phyloP scores from a whole-genome alignment of 2,329 filamentous ascomycete species.

The Alternaria rosae region DNA sequence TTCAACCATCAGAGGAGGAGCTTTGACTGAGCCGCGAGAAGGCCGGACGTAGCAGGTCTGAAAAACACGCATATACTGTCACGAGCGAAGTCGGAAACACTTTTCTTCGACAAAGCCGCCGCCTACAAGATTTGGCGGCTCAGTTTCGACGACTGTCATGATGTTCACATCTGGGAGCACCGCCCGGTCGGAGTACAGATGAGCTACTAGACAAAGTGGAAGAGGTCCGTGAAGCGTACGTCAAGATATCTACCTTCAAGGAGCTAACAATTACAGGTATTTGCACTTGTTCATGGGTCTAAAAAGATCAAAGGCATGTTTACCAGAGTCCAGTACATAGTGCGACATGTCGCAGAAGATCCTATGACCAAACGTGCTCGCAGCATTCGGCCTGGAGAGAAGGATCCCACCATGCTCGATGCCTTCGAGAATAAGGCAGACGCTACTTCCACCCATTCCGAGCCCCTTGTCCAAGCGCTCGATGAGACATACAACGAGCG shows the following conservation, averaged over 20 bases:
- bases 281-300: slow-evolving; percentile 51
- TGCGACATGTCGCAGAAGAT: slow-evolving; percentile 50
- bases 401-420: slow-evolving; percentile 46
- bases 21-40: slow-evolving; percentile 52
- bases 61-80: slow-evolving; percentile 50
- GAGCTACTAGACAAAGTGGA: slow-evolving; percentile 43
- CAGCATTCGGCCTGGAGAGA: slow-evolving; percentile 49
- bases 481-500: slow-evolving; percentile 23
- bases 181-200: slow-evolving; percentile 42
- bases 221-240: slow-evolving; percentile 28
- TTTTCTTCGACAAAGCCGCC: slow-evolving; percentile 54
- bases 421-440: slow-evolving; percentile 29
- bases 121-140: slow-evolving; percentile 48
- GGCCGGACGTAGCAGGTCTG: slow-evolving; percentile 50
- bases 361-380: slow-evolving; percentile 44
- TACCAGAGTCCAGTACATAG: slow-evolving; percentile 40
- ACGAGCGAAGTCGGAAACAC: slow-evolving; percentile 44
- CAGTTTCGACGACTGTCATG: slow-evolving; percentile 54
- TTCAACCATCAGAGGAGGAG: slow-evolving; percentile 49
- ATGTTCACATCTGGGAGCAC: slow-evolving; percentile 54
- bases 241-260: not conserved
- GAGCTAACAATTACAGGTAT: slow-evolving; percentile 29
- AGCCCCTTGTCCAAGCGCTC: slow-evolving; percentile 17
- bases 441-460: slow-evolving; percentile 14
- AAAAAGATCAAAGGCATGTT: slow-evolving; percentile 42